phyloP scores from a whole-genome alignment of 2,329 filamentous ascomycete genomes.

The Hymenoscyphus infarciens region DNA sequence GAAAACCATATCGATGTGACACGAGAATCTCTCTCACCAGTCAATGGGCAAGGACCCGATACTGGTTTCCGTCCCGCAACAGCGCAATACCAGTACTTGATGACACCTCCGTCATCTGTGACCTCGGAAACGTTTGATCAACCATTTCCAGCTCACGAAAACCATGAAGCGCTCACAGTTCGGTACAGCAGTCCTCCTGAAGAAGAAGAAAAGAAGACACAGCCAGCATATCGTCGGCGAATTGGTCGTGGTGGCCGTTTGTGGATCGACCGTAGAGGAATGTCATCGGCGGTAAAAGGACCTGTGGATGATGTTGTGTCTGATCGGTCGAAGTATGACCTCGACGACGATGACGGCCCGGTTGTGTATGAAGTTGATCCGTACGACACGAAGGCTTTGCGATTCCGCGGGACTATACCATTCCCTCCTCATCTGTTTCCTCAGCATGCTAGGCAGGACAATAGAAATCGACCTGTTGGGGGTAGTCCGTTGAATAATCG shows the following conservation, averaged over 20 bases:
- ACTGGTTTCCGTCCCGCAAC: conserved; percentile 68
- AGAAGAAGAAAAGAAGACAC: conserved; percentile 31
- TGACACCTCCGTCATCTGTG: conserved; percentile 56
- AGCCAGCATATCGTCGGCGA: conserved; percentile 74
- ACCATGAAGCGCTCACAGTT: conserved; percentile 25
- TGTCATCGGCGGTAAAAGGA: conserved; percentile 48
- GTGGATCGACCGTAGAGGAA: conserved; percentile 80
- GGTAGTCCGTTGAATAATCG: conserved; percentile 26
- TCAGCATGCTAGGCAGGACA: conserved; percentile 27
- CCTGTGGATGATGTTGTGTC: conserved; percentile 45
- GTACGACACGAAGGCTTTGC: conserved; percentile 56
- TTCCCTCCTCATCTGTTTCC: conserved; percentile 29
- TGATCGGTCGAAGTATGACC: conserved; percentile 84
- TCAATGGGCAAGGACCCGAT: conserved; percentile 60
- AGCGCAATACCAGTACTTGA: conserved; percentile 63
- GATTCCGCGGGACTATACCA: conserved; percentile 50
- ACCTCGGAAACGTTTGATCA: conserved; percentile 37
- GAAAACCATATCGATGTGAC: conserved; percentile 85
- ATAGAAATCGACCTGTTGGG: conserved; percentile 20
- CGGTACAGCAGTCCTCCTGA: conserved; percentile 30
- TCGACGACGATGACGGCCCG: conserved; percentile 76
- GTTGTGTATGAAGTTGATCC: conserved; percentile 74
- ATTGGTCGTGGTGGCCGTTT: conserved; percentile 80
- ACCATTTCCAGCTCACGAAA: conserved; percentile 30
- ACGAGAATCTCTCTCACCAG: conserved; percentile 76